A percentile compares a stretch with the other conserved stretches of the same genome.
These are phyloP conservation scores for Colletotrichum sp. DNA, from an alignment of 2,329 filamentous ascomycete genomes.

Conservation along the genomic window DNA sequence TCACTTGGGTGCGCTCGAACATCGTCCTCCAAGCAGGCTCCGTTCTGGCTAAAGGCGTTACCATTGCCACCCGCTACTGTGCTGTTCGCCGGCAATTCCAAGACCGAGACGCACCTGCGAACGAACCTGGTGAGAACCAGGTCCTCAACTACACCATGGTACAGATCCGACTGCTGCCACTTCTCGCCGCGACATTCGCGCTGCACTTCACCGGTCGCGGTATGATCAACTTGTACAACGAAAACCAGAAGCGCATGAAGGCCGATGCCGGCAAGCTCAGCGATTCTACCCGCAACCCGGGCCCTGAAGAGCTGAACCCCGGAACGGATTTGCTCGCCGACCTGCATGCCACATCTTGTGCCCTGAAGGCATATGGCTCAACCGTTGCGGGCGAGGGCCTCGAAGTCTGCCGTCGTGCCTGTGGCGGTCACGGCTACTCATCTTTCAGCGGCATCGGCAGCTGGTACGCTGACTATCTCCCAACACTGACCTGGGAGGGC, in stretches of 20 bases:
- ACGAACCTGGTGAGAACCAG: constrained; percentile 68
- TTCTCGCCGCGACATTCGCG: constrained; percentile 78
- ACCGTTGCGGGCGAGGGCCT: constrained; percentile 76
- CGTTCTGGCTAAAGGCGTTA: constrained; percentile 76
- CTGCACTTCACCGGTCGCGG: constrained; percentile 78
- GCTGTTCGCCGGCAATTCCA: constrained; percentile 80
- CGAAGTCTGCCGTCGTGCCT: constrained; percentile 76
- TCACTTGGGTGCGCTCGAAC: constrained; percentile 76
- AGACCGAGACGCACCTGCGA: constrained; percentile 69
- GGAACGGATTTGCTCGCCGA: constrained; percentile 74
- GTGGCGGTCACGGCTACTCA: constrained; percentile 79
- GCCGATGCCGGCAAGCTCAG: constrained; percentile 43
- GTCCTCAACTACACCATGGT: constrained; percentile 85
- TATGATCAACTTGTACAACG: constrained; percentile 77
- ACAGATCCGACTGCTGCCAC: constrained; percentile 73
- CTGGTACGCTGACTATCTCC: constrained; percentile 78
- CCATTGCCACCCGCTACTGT: constrained; percentile 77
- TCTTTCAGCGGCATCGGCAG: constrained; percentile 77
- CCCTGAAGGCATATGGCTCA: constrained; percentile 75
- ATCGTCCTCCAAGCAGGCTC: constrained; percentile 77
- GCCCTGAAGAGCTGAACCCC: constrained; percentile 67
- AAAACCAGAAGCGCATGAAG: constrained; percentile 73
- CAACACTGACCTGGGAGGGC: constrained; percentile 74
- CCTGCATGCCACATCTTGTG: constrained; percentile 78
- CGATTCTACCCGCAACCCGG: constrained; percentile 58